These are phyloP conservation scores for Fusarium sulawesiense DNA, from an alignment of 2,329 filamentous ascomycete genomes.

Conservation along the genomic window DNA sequence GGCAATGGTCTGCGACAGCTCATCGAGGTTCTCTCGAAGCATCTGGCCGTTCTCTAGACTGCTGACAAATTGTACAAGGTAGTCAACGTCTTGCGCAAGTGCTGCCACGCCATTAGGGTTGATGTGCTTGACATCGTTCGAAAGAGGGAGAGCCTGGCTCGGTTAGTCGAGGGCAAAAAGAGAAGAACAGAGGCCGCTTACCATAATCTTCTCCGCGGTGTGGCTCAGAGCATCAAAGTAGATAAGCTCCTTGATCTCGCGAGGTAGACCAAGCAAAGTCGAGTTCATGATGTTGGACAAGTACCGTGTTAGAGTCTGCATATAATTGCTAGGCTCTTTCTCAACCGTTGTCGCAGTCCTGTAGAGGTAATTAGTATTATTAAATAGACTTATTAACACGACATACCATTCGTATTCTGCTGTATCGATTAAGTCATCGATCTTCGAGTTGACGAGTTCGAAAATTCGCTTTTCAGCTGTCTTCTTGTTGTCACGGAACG, in stretches of 20 bases:
- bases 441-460: constrained; percentile 98
- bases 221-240: constrained; percentile 97
- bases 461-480: constrained; percentile 97
- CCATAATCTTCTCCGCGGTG: constrained; percentile 85
- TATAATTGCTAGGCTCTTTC: constrained; percentile 87
- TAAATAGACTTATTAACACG: neutral
- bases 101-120: constrained; percentile 86
- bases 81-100: constrained; percentile 83
- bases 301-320: constrained; percentile 93
- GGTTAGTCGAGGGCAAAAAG: constrained; percentile 26
- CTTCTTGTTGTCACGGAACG: constrained; percentile 92
- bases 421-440: constrained; percentile 95
- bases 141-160: constrained; percentile 77
- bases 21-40: constrained; percentile 87
- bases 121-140: constrained; percentile 83
- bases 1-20: constrained; percentile 91
- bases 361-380: constrained; percentile 30
- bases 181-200: constrained; percentile 51
- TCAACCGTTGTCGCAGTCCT: constrained; percentile 68
- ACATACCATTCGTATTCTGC: constrained; percentile 93
- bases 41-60: constrained; percentile 87
- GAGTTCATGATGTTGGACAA: constrained; percentile 97
- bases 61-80: constrained; percentile 87
- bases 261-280: constrained; percentile 89
- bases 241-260: constrained; percentile 96